Evolutionary conservation across 2,329 filamentous ascomycete species (phyloP).

Genomic region (Hypoxylon sp.): DNA sequence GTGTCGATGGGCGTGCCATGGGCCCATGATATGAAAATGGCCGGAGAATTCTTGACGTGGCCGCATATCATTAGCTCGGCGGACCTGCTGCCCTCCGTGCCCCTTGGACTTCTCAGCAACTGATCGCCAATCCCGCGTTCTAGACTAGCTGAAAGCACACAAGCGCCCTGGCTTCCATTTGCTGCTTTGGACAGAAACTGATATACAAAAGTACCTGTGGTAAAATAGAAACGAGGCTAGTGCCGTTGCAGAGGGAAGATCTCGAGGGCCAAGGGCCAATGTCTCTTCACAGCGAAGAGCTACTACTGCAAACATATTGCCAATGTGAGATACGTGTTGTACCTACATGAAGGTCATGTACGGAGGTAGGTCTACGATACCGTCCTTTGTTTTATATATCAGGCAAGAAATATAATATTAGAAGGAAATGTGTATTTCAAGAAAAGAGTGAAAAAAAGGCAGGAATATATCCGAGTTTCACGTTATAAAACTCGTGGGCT

Average conservation of each 20-base stretch:
- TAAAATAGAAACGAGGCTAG: not conserved
- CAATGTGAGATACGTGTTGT: too few relatives aligned
- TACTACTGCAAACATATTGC: not conserved
- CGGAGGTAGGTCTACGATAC: not conserved
- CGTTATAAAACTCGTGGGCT: too few relatives aligned
- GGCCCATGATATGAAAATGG: constrained; percentile 36
- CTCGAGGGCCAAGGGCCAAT: not conserved
- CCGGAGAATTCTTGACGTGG: constrained; percentile 48
- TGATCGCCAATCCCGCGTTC: constrained; percentile 33
- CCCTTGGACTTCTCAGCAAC: constrained; percentile 31
- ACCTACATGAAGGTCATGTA: too few relatives aligned
- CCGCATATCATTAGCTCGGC: constrained; percentile 44
- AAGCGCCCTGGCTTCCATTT: not conserved
- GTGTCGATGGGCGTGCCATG: constrained; percentile 33
- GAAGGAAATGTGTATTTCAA: not conserved
- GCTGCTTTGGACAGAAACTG: not conserved
- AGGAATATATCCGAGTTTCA: not conserved
- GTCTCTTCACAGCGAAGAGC: not conserved
- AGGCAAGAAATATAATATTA: not conserved
- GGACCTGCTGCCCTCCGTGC: constrained; percentile 36
- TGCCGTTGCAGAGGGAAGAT: not conserved
- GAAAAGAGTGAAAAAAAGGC: not conserved
- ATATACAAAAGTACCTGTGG: not conserved
- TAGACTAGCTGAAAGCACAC: constrained; percentile 29
- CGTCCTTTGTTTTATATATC: not conserved